Evolutionary conservation across 2,329 filamentous ascomycete species (phyloP).

Genomic region (Ceratocystis harringtonii): DNA sequence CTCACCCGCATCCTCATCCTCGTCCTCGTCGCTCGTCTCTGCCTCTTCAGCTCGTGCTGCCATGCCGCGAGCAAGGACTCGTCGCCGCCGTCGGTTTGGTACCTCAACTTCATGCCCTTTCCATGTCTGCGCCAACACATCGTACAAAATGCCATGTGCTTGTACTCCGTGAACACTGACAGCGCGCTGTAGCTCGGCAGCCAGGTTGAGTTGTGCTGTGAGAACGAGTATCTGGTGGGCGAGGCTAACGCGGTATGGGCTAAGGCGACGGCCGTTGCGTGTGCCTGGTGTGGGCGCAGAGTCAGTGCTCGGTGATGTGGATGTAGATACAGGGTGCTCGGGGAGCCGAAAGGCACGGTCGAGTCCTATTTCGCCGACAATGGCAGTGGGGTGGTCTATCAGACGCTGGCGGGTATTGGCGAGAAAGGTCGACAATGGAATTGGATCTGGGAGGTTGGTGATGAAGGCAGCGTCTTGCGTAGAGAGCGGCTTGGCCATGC

Average conservation of each 20-base stretch:
- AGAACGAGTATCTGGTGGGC: slow-evolving; percentile 54
- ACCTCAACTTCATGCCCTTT: slow-evolving; percentile 52
- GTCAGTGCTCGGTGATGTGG: background rate
- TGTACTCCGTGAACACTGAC: slow-evolving; percentile 63
- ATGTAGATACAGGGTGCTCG: slow-evolving; percentile 20
- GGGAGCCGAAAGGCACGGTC: slow-evolving; percentile 67
- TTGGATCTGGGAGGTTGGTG: slow-evolving; percentile 42
- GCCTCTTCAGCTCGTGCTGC: slow-evolving; percentile 31
- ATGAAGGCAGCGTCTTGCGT: slow-evolving; percentile 33
- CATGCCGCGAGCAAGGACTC: slow-evolving; percentile 27
- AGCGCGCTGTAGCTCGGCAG: slow-evolving; percentile 48
- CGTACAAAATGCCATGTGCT: slow-evolving; percentile 55
- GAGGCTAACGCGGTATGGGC: slow-evolving; percentile 51
- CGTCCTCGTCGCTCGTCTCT: slow-evolving; percentile 21
- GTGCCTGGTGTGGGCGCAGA: slow-evolving; percentile 47
- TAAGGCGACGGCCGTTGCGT: slow-evolving; percentile 52
- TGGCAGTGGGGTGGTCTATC: slow-evolving; percentile 41
- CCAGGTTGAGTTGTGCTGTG: slow-evolving; percentile 52
- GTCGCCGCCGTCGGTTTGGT: slow-evolving; percentile 43
- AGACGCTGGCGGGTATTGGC: slow-evolving; percentile 41
- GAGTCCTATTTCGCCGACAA: slow-evolving; percentile 64
- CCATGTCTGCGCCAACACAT: slow-evolving; percentile 51
- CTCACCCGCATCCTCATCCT: background rate
- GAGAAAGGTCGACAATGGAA: slow-evolving; percentile 43
- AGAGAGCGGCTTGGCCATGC: slow-evolving; percentile 34